These are phyloP conservation scores for Phytophthora vignae DNA, from an alignment of 352 stramenopile species.

Conservation along the genomic window DNA sequence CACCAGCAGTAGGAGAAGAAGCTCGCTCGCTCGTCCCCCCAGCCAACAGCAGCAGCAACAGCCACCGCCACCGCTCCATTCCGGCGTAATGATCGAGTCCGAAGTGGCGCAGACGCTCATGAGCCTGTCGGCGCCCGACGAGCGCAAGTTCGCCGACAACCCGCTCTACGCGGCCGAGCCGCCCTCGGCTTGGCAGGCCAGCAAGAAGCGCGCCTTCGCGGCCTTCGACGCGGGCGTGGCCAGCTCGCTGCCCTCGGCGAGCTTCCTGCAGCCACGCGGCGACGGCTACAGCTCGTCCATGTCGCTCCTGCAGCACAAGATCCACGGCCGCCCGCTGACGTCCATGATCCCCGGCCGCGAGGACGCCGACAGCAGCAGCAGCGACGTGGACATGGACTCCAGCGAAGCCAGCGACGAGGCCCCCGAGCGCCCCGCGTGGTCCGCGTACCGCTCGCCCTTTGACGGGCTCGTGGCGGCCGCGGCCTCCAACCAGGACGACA, in stretches of 20 bases:
- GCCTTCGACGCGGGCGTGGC: conserved; percentile 44
- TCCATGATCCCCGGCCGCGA: conserved; percentile 69
- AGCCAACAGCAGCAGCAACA: conserved; percentile 10
- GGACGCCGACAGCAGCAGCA: conserved; percentile 52
- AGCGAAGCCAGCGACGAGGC: conserved; percentile 58
- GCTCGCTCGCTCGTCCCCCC: too few species aligned
- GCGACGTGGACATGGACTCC: conserved; percentile 64
- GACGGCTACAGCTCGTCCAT: conserved; percentile 38
- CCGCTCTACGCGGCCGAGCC: conserved; percentile 66
- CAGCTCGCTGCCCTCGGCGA: conserved; percentile 61
- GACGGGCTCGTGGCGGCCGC: conserved; percentile 76
- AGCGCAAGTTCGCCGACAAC: conserved; percentile 65
- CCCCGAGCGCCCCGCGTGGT: conserved; percentile 47
- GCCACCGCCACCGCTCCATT: neutral
- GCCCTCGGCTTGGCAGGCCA: conserved; percentile 56
- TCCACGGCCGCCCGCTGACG: conserved; percentile 72
- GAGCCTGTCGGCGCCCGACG: conserved; percentile 80
- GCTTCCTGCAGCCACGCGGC: conserved; percentile 48
- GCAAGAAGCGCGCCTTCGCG: conserved; percentile 65
- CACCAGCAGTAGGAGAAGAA: conserved; percentile 3
- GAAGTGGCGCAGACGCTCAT: conserved; percentile 85
- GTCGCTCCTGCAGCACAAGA: conserved; percentile 59
- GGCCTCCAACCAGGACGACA: conserved; percentile 54
- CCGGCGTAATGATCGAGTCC: conserved; percentile 62
- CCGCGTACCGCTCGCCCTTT: conserved; percentile 64